Conservation (phyloP, 1,284 basidiomycete genomes). For the Vanrija humicola region DNA sequence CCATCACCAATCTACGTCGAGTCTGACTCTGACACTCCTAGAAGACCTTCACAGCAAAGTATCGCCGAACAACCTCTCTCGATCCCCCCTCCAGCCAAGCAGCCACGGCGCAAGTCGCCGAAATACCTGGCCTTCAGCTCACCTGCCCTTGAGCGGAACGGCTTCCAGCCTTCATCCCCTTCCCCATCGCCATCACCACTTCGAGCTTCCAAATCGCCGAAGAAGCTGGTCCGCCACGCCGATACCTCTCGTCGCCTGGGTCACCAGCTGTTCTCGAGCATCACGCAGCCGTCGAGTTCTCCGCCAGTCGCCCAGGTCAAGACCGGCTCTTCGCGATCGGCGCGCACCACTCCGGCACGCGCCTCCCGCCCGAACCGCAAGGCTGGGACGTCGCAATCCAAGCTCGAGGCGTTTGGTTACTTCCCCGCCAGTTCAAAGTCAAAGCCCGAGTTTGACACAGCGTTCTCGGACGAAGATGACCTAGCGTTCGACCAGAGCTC, state of each 20-base stretch:
- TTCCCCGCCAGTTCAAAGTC: conserved; percentile 4
- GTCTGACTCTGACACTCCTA: neutral
- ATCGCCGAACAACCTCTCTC: neutral
- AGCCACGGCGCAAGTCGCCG: neutral
- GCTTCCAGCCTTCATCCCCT: neutral
- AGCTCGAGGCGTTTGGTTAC: conserved; percentile 37
- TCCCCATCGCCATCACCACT: neutral
- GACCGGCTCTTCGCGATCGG: neutral
- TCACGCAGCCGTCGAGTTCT: neutral
- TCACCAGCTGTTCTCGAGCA: conserved; percentile 1
- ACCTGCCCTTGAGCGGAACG: neutral
- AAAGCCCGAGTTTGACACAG: conserved; percentile 19
- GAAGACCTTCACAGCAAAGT: no score
- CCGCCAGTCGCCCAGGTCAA: neutral
- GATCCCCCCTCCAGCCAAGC: neutral
- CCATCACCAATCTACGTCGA: neutral
- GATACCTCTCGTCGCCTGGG: neutral
- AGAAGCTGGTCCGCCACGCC: conserved; percentile 4
- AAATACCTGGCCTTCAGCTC: neutral
- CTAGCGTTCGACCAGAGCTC: conserved; percentile 21
- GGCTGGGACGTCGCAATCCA: conserved; percentile 19
- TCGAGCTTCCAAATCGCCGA: neutral
- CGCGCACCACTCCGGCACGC: conserved; percentile 1
- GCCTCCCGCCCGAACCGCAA: neutral
- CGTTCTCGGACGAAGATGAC: conserved; percentile 37